These are phyloP conservation scores for Miscanthus sacchariflorus DNA, from an alignment of 202 grass and related monocot genomes.

Conservation along the genomic window DNA sequence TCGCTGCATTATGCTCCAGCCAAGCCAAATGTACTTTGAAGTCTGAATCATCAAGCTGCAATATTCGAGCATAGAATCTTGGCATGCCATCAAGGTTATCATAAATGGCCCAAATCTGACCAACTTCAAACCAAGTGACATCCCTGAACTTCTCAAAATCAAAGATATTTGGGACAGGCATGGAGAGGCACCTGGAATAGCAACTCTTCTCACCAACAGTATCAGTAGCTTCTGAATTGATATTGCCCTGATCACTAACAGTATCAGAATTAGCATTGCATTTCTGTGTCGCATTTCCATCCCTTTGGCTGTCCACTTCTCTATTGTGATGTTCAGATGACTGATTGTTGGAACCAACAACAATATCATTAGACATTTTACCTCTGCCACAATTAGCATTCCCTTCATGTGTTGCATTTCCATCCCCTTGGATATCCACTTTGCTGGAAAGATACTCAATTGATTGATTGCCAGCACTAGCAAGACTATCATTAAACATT, in stretches of 20 bases:
- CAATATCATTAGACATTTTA: slow-evolving; percentile 28
- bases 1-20: slow-evolving; percentile 52
- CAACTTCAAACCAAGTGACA: slow-evolving; percentile 41
- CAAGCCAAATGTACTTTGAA: slow-evolving; percentile 58
- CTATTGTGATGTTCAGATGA: not conserved
- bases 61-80: slow-evolving; percentile 54
- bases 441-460: not conserved
- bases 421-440: slow-evolving; percentile 17
- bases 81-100: slow-evolving; percentile 68
- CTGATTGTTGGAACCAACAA: slow-evolving; percentile 26
- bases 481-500: not conserved
- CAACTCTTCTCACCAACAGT: not conserved
- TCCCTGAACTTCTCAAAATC: slow-evolving; percentile 61
- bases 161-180: slow-evolving; percentile 57
- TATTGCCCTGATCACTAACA: not conserved
- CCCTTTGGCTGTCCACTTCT: not conserved
- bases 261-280: not conserved
- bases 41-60: slow-evolving; percentile 7
- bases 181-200: not conserved
- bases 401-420: not conserved
- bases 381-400: not conserved
- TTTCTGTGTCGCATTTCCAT: not conserved
- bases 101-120: slow-evolving; percentile 68
- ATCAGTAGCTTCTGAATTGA: slow-evolving; percentile 6
- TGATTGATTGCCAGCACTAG: not conserved